Evolutionary conservation across 2,329 filamentous ascomycete species (phyloP).

Genomic region (Paracoccidioides lutzii): DNA sequence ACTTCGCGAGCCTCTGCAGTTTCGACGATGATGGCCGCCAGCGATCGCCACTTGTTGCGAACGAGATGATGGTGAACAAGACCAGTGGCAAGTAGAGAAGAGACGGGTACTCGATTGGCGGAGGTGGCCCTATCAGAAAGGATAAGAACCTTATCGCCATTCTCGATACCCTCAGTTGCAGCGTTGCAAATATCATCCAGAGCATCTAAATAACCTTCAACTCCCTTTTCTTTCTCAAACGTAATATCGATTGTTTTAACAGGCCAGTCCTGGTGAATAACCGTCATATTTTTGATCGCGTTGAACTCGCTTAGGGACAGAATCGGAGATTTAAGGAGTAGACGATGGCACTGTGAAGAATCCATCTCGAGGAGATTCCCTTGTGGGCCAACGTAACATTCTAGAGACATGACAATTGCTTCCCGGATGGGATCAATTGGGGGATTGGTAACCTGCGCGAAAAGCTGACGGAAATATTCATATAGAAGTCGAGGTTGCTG

Average conservation of each 20-base stretch:
- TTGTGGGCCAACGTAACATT: conserved; percentile 91
- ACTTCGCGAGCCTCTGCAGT: conserved; percentile 94
- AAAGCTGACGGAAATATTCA: conserved; percentile 96
- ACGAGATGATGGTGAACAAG: conserved; percentile 94
- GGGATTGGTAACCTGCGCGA: conserved; percentile 95
- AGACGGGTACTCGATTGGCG: conserved; percentile 70
- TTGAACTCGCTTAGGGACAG: conserved; percentile 86
- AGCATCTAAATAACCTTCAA: conserved; percentile 72
- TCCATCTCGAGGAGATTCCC: conserved; percentile 94
- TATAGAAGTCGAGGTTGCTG: conserved; percentile 76
- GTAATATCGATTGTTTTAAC: conserved; percentile 87
- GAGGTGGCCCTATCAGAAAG: conserved; percentile 81
- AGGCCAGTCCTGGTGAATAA: conserved; percentile 64
- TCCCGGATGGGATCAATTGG: conserved; percentile 95
- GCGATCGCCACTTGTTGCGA: conserved; percentile 87
- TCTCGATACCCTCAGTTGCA: conserved; percentile 70
- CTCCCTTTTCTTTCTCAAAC: conserved; percentile 73
- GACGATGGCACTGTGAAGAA: conserved; percentile 69
- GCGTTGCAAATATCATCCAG: conserved; percentile 81
- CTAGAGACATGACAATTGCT: conserved; percentile 94
- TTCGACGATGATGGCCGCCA: conserved; percentile 76
- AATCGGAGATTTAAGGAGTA: conserved; percentile 78
- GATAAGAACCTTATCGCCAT: conserved; percentile 71
- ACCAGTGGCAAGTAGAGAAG: conserved; percentile 73
- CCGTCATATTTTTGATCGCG: conserved; percentile 63